Evolutionary conservation across 805 yeast species (phyloP), one percentile per base, ranked within the genome.

Genomic region (Yarrowia divulgata): DNA sequence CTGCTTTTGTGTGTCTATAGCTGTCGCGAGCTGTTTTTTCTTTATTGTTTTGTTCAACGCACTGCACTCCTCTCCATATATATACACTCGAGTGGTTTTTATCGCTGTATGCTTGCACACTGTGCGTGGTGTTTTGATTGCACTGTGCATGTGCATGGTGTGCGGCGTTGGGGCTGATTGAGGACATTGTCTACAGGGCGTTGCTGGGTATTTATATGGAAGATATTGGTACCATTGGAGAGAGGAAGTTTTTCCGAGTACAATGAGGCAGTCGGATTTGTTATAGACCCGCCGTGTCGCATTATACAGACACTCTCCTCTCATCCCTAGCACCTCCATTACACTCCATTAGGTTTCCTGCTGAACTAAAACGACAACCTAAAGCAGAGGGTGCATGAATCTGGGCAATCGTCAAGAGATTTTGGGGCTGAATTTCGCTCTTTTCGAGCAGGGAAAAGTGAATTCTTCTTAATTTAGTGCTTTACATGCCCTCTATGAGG

Each of bases 121-220:
- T 52, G 58, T 54, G 55, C 57, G 60, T 54, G 45, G 60, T 54
- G 60, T 54, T 54, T 54, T 54, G 60, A 54, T 54, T 54, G 60
- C 60, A 54, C 60, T 54, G 60, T 54, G 60, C 60, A 54, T 54
- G 49, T 50, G 55, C 55, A 50, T 50, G 4, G 34, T 34, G 60
- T 54, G 60, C 60, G 60, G 60, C 60, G 60, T 54, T 54, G 60
- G 60, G 60, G 60, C 45, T 19, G 60, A 3, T 7, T n/a, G 6
- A 23, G 35, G 19, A 23, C 23, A 23, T 9, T 16, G 32, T 7
- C 14, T n/a, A 2, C 7, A 29, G 39, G n/a, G 4, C 0, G 3
- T n/a, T 3, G 5, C 9, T 16, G 14, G 43, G 42, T 23, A 23
- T 23, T 18, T 18, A 13, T 19, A 7, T 5, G 5, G 10, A 12